Conservation (phyloP, 768 basidiomycete species). For the Xerocomellus amylosporus region DNA sequence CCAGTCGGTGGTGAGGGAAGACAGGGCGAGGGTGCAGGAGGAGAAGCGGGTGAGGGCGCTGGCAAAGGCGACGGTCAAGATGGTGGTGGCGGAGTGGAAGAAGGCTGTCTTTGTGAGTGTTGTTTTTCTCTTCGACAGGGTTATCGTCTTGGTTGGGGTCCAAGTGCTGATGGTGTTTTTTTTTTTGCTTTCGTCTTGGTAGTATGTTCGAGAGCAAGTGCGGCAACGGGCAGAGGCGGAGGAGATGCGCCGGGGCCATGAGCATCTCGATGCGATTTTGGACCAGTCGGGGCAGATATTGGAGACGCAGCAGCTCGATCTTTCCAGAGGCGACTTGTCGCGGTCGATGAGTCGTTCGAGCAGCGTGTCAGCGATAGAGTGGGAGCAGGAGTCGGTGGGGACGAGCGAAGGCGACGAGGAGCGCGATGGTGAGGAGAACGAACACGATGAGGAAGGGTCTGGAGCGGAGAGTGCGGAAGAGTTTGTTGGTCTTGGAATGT, state of each 20-base stretch:
- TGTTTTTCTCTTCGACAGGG: background rate
- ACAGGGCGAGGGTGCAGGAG: conserved; percentile 55
- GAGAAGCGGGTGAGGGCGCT: conserved; percentile 63
- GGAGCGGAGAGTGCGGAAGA: conserved; percentile 35
- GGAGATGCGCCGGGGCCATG: conserved; percentile 73
- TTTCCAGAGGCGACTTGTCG: conserved; percentile 49
- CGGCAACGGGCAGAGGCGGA: conserved; percentile 66
- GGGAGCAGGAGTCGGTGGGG: conserved; percentile 18
- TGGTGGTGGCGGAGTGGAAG: conserved; percentile 81
- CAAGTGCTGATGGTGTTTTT: background rate
- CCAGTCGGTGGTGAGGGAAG: conserved; percentile 56
- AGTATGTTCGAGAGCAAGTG: conserved; percentile 76
- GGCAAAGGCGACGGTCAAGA: conserved; percentile 68
- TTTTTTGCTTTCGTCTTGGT: no score
- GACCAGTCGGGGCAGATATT: conserved; percentile 86
- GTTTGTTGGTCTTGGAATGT: conserved; percentile 33
- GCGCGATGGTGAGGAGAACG: conserved; percentile 18
- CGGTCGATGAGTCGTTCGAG: conserved; percentile 56
- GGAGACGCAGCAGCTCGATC: conserved; percentile 76
- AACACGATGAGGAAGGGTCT: conserved; percentile 27
- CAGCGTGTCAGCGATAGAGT: conserved; percentile 39
- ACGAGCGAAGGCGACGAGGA: conserved; percentile 23
- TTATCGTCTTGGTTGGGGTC: background rate
- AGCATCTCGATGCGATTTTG: conserved; percentile 87
- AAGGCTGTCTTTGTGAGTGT: conserved; percentile 75